Evolutionary conservation across 352 stramenopile species (phyloP).

Genomic region (Phytopythium litorale): DNA sequence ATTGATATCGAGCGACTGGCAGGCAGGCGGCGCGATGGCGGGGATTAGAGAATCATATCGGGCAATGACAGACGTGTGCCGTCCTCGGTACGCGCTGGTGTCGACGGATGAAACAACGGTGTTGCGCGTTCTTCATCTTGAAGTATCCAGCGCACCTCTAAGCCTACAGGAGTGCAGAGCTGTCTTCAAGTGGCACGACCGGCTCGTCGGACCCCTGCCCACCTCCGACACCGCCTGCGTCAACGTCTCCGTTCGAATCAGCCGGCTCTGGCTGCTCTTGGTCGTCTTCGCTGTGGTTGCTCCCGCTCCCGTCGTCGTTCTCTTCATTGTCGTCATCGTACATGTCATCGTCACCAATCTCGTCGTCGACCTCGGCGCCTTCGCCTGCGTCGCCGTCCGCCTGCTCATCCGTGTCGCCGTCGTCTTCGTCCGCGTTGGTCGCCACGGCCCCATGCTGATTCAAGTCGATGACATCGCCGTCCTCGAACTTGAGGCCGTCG

Average conservation of each 20-base stretch:
- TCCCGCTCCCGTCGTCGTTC: conserved; percentile 15
- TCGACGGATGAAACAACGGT: neutral
- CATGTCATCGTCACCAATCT: conserved; percentile 25
- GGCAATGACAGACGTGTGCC: conserved; percentile 16
- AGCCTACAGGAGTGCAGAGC: neutral
- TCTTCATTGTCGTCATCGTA: conserved; percentile 63
- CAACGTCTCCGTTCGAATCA: neutral
- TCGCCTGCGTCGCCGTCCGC: conserved; percentile 17
- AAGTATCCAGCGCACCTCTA: neutral
- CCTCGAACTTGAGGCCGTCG: conserved; percentile 84
- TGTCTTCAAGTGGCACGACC: conserved; percentile 6
- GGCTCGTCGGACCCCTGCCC: neutral
- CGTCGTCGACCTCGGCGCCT: conserved; percentile 16
- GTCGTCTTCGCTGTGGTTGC: conserved; percentile 10
- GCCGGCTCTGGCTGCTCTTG: conserved; percentile 5
- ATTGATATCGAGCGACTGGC: conserved; percentile 10
- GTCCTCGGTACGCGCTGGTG: neutral
- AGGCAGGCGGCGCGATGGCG: neutral
- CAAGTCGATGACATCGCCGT: conserved; percentile 79
- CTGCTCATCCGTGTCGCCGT: conserved; percentile 14
- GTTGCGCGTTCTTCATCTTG: neutral
- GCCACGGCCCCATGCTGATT: conserved; percentile 23
- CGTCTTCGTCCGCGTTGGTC: conserved; percentile 11
- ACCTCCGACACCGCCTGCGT: neutral
- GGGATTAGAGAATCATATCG: conserved; percentile 9